These are phyloP conservation scores for Phytophthora citricola DNA, from an alignment of 352 stramenopile genomes.

Conservation along the genomic window DNA sequence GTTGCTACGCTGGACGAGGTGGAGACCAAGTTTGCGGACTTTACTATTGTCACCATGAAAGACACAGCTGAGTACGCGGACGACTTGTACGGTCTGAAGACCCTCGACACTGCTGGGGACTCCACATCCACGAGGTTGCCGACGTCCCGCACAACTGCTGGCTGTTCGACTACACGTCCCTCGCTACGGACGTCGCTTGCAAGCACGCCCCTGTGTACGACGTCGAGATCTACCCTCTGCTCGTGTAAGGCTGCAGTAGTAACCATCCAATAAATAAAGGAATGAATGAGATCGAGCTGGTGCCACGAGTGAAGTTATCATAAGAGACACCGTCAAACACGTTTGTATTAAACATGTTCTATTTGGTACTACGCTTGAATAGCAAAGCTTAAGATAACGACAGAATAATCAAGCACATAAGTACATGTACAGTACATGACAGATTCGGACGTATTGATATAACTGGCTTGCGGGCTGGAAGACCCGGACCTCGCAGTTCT, in stretches of 20 bases:
- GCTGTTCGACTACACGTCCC: constrained; percentile 45
- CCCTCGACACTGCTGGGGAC: constrained; percentile 35
- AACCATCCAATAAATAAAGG: no score
- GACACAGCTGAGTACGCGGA: constrained; percentile 41
- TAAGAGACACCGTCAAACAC: no score
- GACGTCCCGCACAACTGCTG: constrained; percentile 50
- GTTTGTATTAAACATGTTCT: no score
- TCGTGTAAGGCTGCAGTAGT: constrained; percentile 21
- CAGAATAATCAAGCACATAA: no score
- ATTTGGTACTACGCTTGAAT: no score
- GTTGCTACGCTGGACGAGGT: constrained; percentile 39
- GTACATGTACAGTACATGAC: no score
- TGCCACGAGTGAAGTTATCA: no score
- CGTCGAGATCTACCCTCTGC: constrained; percentile 43
- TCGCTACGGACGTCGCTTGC: constrained; percentile 36
- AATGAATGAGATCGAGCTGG: no score
- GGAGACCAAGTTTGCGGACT: constrained; percentile 35
- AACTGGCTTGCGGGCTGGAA: no score
- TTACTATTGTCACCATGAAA: constrained; percentile 45
- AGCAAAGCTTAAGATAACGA: no score
- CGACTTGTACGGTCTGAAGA: constrained; percentile 49
- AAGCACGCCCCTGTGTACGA: constrained; percentile 39
- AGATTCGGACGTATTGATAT: no score
- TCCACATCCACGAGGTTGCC: constrained; percentile 36
- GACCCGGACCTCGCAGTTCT: no score